A percentile compares a stretch with the other conserved stretches of the same genome.
Conservation (phyloP, 345 rosid genomes). For the Orychophragmus violaceus region DNA sequence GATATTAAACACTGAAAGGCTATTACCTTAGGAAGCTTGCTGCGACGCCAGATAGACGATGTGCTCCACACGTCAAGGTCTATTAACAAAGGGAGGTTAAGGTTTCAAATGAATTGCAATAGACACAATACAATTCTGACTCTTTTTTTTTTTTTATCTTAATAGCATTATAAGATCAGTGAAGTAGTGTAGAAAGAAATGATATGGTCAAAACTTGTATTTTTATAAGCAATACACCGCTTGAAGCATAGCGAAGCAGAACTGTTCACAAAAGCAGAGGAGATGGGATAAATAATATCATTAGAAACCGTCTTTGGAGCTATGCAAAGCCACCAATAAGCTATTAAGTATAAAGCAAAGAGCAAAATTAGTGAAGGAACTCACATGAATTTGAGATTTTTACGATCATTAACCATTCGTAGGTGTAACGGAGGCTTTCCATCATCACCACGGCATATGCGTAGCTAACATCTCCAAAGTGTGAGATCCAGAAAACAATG, state of each 20-base stretch:
- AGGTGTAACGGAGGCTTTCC: constrained; percentile 76
- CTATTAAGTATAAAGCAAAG: neutral
- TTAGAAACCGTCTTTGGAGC: too few species aligned
- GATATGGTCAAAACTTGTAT: constrained; percentile 78
- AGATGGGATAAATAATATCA: neutral
- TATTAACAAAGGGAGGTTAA: constrained; percentile 40
- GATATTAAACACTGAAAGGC: neutral
- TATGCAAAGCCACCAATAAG: too few species aligned
- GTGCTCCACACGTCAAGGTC: constrained; percentile 94
- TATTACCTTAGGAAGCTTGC: constrained; percentile 76
- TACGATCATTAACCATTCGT: constrained; percentile 58
- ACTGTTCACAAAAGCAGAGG: constrained; percentile 38
- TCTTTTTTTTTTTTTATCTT: neutral
- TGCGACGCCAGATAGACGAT: constrained; percentile 54
- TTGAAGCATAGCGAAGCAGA: constrained; percentile 78
- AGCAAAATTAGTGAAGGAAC: constrained; percentile 25
- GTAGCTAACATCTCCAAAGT: constrained; percentile 58
- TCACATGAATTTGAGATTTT: constrained; percentile 76
- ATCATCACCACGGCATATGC: constrained; percentile 45
- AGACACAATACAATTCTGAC: too few species aligned
- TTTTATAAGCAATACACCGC: constrained; percentile 74
- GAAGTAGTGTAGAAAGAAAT: too few species aligned
- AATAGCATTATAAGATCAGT: neutral
- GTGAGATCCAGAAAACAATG: constrained; percentile 56
- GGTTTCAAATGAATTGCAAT: constrained; percentile 28